Evolutionary conservation across 805 yeast species (phyloP), one percentile per base, ranked within the genome.

Genomic region (Priceomyces melissophilus): DNA sequence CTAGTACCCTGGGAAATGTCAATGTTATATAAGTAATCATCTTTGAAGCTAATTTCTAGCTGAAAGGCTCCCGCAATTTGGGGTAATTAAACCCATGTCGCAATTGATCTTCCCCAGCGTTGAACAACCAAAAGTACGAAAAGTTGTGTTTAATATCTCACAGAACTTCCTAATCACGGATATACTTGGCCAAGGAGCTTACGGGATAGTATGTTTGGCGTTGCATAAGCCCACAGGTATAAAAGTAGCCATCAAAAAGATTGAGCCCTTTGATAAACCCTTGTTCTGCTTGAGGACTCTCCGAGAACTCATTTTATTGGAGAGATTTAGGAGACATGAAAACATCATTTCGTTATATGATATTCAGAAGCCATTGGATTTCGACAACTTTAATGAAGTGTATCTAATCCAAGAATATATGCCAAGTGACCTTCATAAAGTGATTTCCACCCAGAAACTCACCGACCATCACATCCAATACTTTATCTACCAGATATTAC

Each of bases 121-220:
- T 32, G 6, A 32, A 14, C 39, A 35, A 11, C 17, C 28, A 14
- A 39, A 36, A 14, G 28, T 39, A 8, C 43, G 52, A 10, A 49
- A 48, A 30, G 46, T 56, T 5, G 73, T 80, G 2, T 84, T 82
- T 61, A 82, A 82, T 50, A 76, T 84, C 11, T 78, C 83, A 3
- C 73, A 76, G 35, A 78, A 76, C 48, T 85, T 79, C 55, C 77
- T 77, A 44, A 73, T 84, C 6, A 65, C 68, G 13, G 79, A 77
- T 43, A 66, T 82, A 3, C 65, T 86, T 4, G 95, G 95, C 3
- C 87, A 83, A 57, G 95, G 95, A 1, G 89, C 93, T 0, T 86
- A 86, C 50, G 93, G 95, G 0, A 74, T 84, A 2, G 95, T 86
- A 4, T 83, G 85, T 35, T 72, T 80, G 3, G 93, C 89, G 0